Evolutionary conservation across 768 basidiomycete species (phyloP), one percentile per base, ranked within the genome.

Genomic region (Calocybe gangraenosa): DNA sequence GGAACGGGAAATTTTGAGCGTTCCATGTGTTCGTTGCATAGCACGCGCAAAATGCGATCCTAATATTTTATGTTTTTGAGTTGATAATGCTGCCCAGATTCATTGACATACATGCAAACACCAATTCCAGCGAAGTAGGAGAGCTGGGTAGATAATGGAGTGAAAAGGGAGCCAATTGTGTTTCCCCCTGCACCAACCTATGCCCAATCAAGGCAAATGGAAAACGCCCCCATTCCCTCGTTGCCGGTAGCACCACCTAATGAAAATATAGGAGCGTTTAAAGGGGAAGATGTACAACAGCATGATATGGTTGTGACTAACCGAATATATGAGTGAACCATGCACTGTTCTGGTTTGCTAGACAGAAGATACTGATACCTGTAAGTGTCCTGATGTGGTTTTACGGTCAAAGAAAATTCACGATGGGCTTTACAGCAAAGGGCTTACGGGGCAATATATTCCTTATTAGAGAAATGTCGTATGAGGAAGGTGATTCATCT

Each of bases 291-390:
- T n/a, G 18, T 31, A 14, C 36, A n/a, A 28, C 11, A 28, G 11
- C 11, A 28, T 11, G 6, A 6, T 6, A 28, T 6, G 11, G 6
- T 28, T 37, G 7, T 9, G 18, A 36, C 55, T n/a, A 40, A 63
- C 81, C 81, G 53, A 83, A 82, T 23, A 82, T 63, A 19, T 73
- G 68, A 0, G 78, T 74, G 47, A 82, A 67, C 59, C 68, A 67
- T 0, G 74, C 53, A 40, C 67, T 76, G 14, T 79, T 61, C 33
- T 69, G 70, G 39, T 71, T 67, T 1, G 70, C 77, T 18, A 79
- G 62, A 51, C 78, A 79, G 61, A 79, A 72, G 20, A 83, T 66
- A 11, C 75, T 77, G 45, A 82, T 65, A n/a, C 80, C 80, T 1
- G 79, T 81, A 22, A 81, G 65, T 3, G 75, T 74, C 30, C 65